Evolutionary conservation across 116 monocot genomes (phyloP), one percentile per base, ranked within the genome.

Genomic region (Cymodocea nodosa): DNA sequence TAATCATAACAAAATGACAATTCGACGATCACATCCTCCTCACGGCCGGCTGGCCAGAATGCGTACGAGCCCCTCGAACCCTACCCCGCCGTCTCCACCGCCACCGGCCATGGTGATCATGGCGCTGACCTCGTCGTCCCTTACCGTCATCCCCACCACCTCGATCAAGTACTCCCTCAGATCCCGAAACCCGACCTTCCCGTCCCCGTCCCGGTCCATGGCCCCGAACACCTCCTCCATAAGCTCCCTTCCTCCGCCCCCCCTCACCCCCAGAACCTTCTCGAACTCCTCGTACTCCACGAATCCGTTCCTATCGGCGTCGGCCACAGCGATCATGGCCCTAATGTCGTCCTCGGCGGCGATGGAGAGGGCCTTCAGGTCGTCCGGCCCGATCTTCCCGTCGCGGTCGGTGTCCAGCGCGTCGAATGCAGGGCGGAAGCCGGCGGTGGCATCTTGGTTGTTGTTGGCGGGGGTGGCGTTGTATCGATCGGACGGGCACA

Each of bases 191-290:
- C 92, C 92, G 17, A 92, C 85, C 72, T 34, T 66, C 35, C 92
- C 92, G 75, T 92, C 92, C 2, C 85, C 85, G 68, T 91, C 91
- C 5, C 73, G 56, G 63, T 91, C 91, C 91, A 92, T 92, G 53
- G 74, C 57, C 44, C 77, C 50, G 69, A 95, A 90, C 59, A 70
- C 87, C 70, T 90, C 90, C 77, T 76, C 75, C 71, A 84, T 73
- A 15, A 82, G 51, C 37, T 40, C 51, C 1, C 7, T 66, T 11
- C 52, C 20, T 22, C 35, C 67, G 35, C 17, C 50, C 40, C 52
- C 36, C 52, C 24, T 34, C 16, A n/a, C 23, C 17, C 30, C 30
- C 30, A 82, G 69, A 50, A 82, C 71, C 30, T 56, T 64, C 77
- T 78, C 72, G 73, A 95, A 90, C 69, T 85, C 87, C 17, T 83